Percentiles rank a stretch among this genome's conserved stretches.
Evolutionary conservation across 139 green algal genomes (phyloP).

Genomic region (Haematococcus lacustris): DNA sequence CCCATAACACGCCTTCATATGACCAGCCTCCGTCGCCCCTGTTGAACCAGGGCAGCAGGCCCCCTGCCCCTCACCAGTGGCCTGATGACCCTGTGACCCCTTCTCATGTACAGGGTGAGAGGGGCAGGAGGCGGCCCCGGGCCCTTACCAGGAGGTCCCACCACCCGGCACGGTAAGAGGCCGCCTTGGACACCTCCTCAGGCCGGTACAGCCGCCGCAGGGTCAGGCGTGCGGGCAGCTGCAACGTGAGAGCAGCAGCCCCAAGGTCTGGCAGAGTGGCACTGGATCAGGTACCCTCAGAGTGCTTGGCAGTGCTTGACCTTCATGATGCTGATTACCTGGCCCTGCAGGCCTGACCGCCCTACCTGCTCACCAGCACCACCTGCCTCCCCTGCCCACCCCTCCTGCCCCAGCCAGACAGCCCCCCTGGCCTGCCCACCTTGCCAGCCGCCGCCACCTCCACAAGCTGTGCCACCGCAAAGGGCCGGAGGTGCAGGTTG

Average conservation of each 20-base stretch:
- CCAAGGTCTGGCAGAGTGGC: too few relatives aligned
- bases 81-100: too few relatives aligned
- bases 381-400: neutral
- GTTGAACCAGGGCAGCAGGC: too few relatives aligned
- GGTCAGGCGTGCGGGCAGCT: neutral
- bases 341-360: too few relatives aligned
- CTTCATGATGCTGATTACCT: too few relatives aligned
- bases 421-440: neutral
- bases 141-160: conserved; percentile 61
- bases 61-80: too few relatives aligned
- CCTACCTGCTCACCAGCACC: neutral
- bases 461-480: conserved; percentile 43
- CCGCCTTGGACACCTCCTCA: conserved; percentile 76
- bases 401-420: neutral
- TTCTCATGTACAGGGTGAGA: too few relatives aligned
- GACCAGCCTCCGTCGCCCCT: too few relatives aligned
- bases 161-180: conserved; percentile 61
- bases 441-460: conserved; percentile 8
- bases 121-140: too few relatives aligned
- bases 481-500: conserved; percentile 71
- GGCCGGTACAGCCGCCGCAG: conserved; percentile 82
- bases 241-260: neutral
- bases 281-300: too few relatives aligned
- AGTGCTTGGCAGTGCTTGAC: too few relatives aligned
- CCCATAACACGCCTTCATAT: too few relatives aligned